phyloP scores from a whole-genome alignment of 2,329 filamentous ascomycete genomes.

The Colletotrichum caudatum region DNA sequence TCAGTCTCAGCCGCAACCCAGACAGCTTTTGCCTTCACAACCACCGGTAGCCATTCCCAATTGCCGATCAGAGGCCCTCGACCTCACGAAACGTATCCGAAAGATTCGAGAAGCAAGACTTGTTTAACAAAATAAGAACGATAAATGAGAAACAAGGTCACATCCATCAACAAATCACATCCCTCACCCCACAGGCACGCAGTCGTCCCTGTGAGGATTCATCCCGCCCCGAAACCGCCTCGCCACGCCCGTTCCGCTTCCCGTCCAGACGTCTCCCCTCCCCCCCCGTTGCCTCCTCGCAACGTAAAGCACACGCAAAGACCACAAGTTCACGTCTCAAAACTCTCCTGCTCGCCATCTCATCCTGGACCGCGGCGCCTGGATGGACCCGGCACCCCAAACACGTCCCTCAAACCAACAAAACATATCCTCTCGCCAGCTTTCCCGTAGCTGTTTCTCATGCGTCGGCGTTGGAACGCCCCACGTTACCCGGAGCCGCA shows the following conservation, averaged over 20 bases:
- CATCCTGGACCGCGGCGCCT: background rate
- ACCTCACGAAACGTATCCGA: background rate
- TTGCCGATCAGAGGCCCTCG: background rate
- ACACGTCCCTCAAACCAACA: background rate
- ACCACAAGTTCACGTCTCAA: constrained; percentile 16
- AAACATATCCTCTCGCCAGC: background rate
- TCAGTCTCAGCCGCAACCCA: background rate
- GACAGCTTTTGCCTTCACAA: no score
- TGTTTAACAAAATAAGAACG: background rate
- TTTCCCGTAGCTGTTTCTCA: background rate
- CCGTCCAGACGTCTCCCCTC: background rate
- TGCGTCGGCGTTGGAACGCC: background rate
- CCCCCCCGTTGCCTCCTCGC: background rate
- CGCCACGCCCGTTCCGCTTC: background rate
- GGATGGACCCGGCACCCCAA: constrained; percentile 1
- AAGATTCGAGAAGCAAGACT: background rate
- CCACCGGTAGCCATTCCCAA: background rate
- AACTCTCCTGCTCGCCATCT: background rate
- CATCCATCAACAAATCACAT: background rate
- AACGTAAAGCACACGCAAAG: constrained; percentile 3
- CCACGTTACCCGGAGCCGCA: background rate
- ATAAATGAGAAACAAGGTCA: background rate
- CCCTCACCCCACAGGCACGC: background rate
- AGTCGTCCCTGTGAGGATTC: constrained; percentile 10
- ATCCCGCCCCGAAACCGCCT: background rate